A percentile compares a stretch with the other conserved stretches of the same genome.
phyloP scores from a whole-genome alignment of 2,329 filamentous ascomycete species.

The Microsporum ferrugineum region DNA sequence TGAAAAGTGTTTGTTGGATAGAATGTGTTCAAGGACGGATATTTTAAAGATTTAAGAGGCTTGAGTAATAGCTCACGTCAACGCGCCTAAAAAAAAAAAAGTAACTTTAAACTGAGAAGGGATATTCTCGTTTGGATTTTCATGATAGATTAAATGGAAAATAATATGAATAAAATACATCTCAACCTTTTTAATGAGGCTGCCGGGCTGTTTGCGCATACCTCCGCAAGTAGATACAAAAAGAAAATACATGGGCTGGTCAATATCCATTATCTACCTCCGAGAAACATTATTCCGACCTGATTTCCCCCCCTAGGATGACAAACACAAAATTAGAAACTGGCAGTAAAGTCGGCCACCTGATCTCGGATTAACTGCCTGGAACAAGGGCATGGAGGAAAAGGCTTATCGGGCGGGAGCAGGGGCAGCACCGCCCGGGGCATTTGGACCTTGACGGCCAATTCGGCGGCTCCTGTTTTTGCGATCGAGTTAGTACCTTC shows the following conservation, averaged over 20 bases:
- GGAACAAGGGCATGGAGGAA: not conserved
- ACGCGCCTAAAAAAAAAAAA: not conserved
- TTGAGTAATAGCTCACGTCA: not conserved
- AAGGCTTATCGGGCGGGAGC: conserved; percentile 7
- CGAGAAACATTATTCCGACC: conserved; percentile 1
- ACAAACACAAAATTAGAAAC: not conserved
- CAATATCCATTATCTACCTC: conserved; percentile 4
- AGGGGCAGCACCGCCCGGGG: conserved; percentile 3
- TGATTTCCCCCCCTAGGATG: not conserved
- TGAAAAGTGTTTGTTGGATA: not conserved
- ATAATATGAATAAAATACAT: not conserved
- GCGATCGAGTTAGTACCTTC: not conserved
- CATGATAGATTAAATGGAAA: not conserved
- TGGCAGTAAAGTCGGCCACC: not conserved
- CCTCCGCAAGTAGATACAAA: not conserved
- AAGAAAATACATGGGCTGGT: not conserved
- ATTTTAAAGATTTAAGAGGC: not conserved
- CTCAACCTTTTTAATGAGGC: conserved; percentile 1
- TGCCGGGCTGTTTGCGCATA: not conserved
- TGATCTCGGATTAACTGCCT: not conserved
- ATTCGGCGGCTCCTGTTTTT: conserved; percentile 20
- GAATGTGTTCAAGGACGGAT: not conserved
- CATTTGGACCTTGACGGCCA: conserved; percentile 6
- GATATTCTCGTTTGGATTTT: not conserved
- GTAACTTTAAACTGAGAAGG: too few species aligned